Evolutionary conservation across 2,329 filamentous ascomycete genomes (phyloP).

Genomic region (Ploettnerulaceae sp.): DNA sequence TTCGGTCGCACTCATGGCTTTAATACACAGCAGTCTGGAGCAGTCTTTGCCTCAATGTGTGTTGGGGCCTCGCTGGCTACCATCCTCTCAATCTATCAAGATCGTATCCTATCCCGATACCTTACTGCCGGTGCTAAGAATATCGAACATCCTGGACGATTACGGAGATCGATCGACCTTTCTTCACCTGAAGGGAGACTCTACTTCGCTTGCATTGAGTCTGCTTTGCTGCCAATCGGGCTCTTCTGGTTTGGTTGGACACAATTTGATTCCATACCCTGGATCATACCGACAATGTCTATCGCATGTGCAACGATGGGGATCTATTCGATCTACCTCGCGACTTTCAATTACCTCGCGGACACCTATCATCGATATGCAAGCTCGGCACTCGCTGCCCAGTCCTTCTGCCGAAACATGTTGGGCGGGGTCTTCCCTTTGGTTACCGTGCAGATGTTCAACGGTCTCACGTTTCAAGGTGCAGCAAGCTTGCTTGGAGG

Average conservation of each 20-base stretch:
- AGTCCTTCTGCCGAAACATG: constrained; percentile 81
- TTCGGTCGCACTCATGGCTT: constrained; percentile 66
- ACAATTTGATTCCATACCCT: constrained; percentile 55
- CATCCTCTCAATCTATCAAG: constrained; percentile 65
- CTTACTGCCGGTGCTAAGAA: constrained; percentile 31
- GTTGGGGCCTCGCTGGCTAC: constrained; percentile 63
- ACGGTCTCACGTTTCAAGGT: constrained; percentile 61
- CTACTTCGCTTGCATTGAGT: constrained; percentile 77
- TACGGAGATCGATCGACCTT: constrained; percentile 23
- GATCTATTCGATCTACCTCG: constrained; percentile 81
- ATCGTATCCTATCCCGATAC: constrained; percentile 53
- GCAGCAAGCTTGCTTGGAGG: constrained; percentile 74
- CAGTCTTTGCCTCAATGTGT: constrained; percentile 69
- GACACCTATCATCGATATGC: constrained; percentile 84
- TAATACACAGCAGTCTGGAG: constrained; percentile 59
- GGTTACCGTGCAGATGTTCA: constrained; percentile 69
- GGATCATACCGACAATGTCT: constrained; percentile 67
- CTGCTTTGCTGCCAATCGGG: constrained; percentile 69
- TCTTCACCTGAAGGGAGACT: constrained; percentile 69
- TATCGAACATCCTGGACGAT: constrained; percentile 12
- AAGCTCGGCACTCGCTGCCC: constrained; percentile 78
- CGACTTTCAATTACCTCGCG: constrained; percentile 89
- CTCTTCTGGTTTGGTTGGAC: constrained; percentile 75
- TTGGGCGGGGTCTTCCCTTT: constrained; percentile 78
- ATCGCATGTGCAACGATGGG: constrained; percentile 75